These are phyloP conservation scores for Pythium apleroticum DNA, from an alignment of 352 stramenopile species.

Conservation along the genomic window DNA sequence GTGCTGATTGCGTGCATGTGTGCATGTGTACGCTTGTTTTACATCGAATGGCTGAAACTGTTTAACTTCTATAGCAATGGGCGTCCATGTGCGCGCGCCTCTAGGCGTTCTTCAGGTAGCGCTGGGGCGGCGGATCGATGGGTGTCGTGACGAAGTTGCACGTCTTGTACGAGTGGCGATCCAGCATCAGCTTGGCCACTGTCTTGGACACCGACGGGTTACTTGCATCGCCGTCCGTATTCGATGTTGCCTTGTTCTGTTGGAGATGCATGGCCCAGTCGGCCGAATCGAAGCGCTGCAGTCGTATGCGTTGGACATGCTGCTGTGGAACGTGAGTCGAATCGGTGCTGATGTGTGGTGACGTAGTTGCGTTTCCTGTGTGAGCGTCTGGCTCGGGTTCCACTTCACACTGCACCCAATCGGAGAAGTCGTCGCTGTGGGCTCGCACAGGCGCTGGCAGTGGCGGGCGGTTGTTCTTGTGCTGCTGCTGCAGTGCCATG, in stretches of 20 bases:
- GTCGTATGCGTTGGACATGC: constrained; percentile 47
- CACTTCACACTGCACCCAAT: constrained; percentile 31
- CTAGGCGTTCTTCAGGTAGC: constrained; percentile 26
- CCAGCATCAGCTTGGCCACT: constrained; percentile 57
- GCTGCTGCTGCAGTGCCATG: constrained; percentile 38
- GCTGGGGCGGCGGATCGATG: constrained; percentile 23
- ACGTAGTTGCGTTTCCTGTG: background rate
- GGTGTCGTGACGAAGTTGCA: constrained; percentile 43
- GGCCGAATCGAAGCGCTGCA: constrained; percentile 77
- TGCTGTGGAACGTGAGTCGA: constrained; percentile 24
- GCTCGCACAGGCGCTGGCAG: constrained; percentile 1
- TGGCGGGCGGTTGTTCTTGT: constrained; percentile 11
- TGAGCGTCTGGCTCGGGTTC: constrained; percentile 41
- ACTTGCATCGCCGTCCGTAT: background rate
- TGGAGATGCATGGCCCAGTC: constrained; percentile 66
- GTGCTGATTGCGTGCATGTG: background rate
- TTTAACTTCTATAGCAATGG: background rate
- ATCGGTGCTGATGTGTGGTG: background rate
- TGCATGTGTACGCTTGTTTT: background rate
- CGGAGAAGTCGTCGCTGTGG: constrained; percentile 26
- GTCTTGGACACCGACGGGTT: background rate
- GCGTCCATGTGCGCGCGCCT: background rate
- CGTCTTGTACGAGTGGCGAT: constrained; percentile 55
- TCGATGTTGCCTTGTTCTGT: constrained; percentile 6
- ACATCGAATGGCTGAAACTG: background rate